Evolutionary conservation across 2,329 filamentous ascomycete species (phyloP).

Genomic region (Hymenoscyphus fraxineus): DNA sequence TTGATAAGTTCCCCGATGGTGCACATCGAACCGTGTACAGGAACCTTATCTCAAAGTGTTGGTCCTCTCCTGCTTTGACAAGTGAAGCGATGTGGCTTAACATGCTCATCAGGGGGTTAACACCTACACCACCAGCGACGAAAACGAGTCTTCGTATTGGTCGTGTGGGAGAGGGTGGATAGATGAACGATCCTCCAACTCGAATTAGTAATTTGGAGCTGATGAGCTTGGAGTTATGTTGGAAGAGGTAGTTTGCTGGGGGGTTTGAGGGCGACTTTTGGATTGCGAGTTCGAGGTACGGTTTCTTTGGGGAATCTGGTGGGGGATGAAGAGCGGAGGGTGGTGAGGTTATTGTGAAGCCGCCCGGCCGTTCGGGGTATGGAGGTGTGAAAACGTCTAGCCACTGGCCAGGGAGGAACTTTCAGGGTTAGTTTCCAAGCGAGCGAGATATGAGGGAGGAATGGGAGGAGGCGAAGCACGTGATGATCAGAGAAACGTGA

Average conservation of each 20-base stretch:
- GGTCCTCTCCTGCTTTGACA: neutral
- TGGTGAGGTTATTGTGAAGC: conserved; percentile 82
- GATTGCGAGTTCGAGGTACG: conserved; percentile 73
- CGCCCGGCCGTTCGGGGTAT: conserved; percentile 62
- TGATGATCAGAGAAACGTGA: neutral
- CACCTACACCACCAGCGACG: conserved; percentile 43
- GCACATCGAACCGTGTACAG: conserved; percentile 29
- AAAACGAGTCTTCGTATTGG: conserved; percentile 62
- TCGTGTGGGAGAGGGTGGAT: conserved; percentile 52
- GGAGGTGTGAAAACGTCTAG: conserved; percentile 75
- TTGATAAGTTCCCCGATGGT: conserved; percentile 22
- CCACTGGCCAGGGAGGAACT: conserved; percentile 85
- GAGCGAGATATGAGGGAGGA: conserved; percentile 6
- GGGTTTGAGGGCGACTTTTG: conserved; percentile 69
- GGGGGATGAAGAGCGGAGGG: conserved; percentile 41
- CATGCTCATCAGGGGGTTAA: conserved; percentile 36
- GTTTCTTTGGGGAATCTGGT: conserved; percentile 46
- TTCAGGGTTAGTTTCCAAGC: conserved; percentile 12
- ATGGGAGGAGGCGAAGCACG: neutral
- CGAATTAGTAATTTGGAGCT: conserved; percentile 60
- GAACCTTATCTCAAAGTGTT: conserved; percentile 21
- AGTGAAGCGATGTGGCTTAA: conserved; percentile 16
- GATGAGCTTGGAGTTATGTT: conserved; percentile 50
- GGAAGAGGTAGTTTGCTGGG: conserved; percentile 74
- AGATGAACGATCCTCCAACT: conserved; percentile 78